Evolutionary conservation across 257 asterid species (phyloP), one percentile per base, ranked within the genome.

Genomic region (Mitragyna speciosa): DNA sequence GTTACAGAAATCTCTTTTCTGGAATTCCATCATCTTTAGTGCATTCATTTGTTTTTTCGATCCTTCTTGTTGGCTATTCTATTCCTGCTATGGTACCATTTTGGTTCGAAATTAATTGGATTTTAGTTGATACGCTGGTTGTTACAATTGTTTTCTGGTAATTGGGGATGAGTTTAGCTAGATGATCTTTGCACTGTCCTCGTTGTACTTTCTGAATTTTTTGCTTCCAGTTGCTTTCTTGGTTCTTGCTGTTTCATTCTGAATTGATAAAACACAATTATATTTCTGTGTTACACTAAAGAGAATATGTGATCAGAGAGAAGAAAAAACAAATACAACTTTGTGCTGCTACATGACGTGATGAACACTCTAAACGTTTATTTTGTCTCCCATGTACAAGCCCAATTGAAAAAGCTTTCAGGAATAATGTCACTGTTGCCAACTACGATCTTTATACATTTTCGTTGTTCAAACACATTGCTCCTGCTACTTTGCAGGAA

Each of bases 401-500:
- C 14, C 67, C 67, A 6, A 61, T 61, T 11, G 30, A 24, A 24
- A 61, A 61, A 24, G 15, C 3, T n/a, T 61, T 24, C 7, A 56
- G 5, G 26, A n/a, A 10, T 61, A 61, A 10, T 61, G 39, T 63
- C 33, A 63, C 17, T 63, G 33, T 17, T 68, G 72, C 8, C 43
- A 73, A 33, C 78, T 17, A 14, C 24, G 7, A 52, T 24, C 30
- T 19, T 33, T n/a, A 12, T 39, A 26, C 22, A 7, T 39, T 36
- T 36, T 56, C 12, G 39, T 33, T 2, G 26, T n/a, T 36, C n/a
- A 22, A 74, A 61, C 80, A 70, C 30, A 12, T 54, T 48, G 6
- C 41, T 81, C 76, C 24, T 64, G 5, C n/a, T 47, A 48, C 16
- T 6, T 79, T 83, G 82, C 90, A 94, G 98, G 89, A 82, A 31